Conservation (phyloP, 108 stramenopile genomes). For the Stephanodiscus minutulus region DNA sequence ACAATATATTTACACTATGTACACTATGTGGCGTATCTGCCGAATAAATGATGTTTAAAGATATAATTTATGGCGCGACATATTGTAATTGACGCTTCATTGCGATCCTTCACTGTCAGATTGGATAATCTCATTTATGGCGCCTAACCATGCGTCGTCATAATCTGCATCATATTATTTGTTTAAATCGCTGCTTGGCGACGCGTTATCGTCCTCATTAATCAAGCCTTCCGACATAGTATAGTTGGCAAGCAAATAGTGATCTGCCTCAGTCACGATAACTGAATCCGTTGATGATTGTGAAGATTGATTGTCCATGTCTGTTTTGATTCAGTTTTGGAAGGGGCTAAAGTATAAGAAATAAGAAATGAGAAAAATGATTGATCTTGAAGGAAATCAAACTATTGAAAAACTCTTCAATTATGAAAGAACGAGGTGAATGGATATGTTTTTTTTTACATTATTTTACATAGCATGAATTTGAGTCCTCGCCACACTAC, state of each 20-base stretch:
- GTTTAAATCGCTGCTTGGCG: not conserved
- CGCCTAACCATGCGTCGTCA: slow-evolving; percentile 30
- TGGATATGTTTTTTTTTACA: too few relatives aligned
- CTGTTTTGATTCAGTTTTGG: not conserved
- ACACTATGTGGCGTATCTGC: not conserved
- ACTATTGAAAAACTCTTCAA: too few relatives aligned
- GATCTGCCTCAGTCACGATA: not conserved
- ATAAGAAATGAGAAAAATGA: too few relatives aligned
- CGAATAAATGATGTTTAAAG: not conserved
- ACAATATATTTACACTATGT: not conserved
- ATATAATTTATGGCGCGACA: not conserved
- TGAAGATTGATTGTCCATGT: not conserved
- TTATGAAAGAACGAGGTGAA: too few relatives aligned
- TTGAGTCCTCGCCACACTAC: too few relatives aligned
- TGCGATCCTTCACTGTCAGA: not conserved
- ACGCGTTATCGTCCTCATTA: not conserved
- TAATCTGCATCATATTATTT: slow-evolving; percentile 17
- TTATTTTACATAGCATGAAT: too few relatives aligned
- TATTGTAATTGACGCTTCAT: not conserved
- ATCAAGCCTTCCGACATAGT: not conserved
- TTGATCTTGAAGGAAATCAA: too few relatives aligned
- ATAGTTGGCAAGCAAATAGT: too few relatives aligned
- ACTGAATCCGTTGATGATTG: not conserved
- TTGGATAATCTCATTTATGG: slow-evolving; percentile 23
- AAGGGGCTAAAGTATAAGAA: too few relatives aligned